Conservation (phyloP, 129 eudicot genomes). For the Lactuca saligna region DNA sequence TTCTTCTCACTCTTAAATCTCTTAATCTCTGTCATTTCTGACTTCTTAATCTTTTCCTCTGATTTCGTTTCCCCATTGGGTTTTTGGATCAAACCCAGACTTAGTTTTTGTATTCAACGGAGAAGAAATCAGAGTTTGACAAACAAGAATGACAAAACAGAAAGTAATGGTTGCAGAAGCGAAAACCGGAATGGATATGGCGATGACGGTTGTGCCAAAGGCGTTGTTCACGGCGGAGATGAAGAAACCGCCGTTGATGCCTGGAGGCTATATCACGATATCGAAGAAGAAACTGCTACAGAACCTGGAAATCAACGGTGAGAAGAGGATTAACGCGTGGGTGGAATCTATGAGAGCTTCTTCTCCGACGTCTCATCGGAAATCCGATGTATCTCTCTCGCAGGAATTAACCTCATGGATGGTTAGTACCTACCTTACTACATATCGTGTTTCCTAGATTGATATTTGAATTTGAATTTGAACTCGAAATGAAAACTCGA, state of each 20-base stretch:
- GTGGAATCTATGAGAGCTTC: slow-evolving; percentile 97
- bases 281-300: slow-evolving; percentile 61
- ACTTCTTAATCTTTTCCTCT: neutral
- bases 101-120: slow-evolving; percentile 3
- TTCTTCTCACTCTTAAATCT: neutral
- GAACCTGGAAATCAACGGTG: slow-evolving; percentile 66
- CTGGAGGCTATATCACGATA: slow-evolving; percentile 50
- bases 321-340: slow-evolving; percentile 66
- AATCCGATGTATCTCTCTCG: slow-evolving; percentile 35
- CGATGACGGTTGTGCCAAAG: slow-evolving; percentile 43
- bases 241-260: slow-evolving; percentile 71
- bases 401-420: slow-evolving; percentile 59
- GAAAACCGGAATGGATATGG: slow-evolving; percentile 40
- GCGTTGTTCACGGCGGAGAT: slow-evolving; percentile 43
- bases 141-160: slow-evolving; percentile 62
- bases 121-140: slow-evolving; percentile 11
- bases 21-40: slow-evolving; percentile 20
- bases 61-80: slow-evolving; percentile 8
- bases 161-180: slow-evolving; percentile 57
- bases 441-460: neutral
- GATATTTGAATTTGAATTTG: neutral
- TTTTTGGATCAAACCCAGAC: neutral
- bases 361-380: slow-evolving; percentile 69
- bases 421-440: slow-evolving; percentile 30
- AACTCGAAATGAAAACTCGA: neutral